Base-by-base conservation (phyloP, 805 yeast species). In the Schwanniomyces sp. region DNA sequence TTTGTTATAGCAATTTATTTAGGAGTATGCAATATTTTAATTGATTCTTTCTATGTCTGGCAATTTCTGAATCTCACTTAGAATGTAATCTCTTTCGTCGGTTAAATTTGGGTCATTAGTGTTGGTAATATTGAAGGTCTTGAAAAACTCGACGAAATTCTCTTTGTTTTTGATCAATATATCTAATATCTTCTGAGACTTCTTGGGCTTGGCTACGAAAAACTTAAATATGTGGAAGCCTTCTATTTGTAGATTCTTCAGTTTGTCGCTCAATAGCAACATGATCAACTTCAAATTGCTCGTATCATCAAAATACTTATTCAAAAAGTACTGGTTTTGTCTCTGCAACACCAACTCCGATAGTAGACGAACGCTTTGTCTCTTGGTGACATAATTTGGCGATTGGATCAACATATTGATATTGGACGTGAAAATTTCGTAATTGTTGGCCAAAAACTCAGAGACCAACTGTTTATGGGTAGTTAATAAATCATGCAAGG, bases 191-290 rank as follows among this genome's bases (percentile, higher is more conserved):
- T 85, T 82, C 63, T 85, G 90, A 2, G 90, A 76, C 64, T 91
- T 91, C 52, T 86, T 84, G 5, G 99, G 99, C 66, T 94, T 94
- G 4, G 97, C 98, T n/a, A 91, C 91, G 67, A 94, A 90, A 34
- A 91, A 87, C 69, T 92, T 94, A 72, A 94, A 92, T 34, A 92
- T 86, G 54, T 94, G 91, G 62, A 94, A 94, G 4, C 96, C 91
- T 64, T 94, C 98, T 46, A 82, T 67, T 63, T 91, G 97, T 49
- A 94, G 78, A 64, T 91, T 91, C 61, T 86, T 88, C 52, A 95
- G 89, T 67, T 86, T 88, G 65, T 92, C 97, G 49, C 94, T 85
- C 53, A 94, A 71, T 51, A 91, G 67, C 32, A 86, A 78, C 99
- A 94, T 94, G 25, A 89, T 80, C 46, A 91, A 69, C 64, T 92